Conservation (phyloP, 768 basidiomycete genomes). For the Coprinellus aureogranulatus region DNA sequence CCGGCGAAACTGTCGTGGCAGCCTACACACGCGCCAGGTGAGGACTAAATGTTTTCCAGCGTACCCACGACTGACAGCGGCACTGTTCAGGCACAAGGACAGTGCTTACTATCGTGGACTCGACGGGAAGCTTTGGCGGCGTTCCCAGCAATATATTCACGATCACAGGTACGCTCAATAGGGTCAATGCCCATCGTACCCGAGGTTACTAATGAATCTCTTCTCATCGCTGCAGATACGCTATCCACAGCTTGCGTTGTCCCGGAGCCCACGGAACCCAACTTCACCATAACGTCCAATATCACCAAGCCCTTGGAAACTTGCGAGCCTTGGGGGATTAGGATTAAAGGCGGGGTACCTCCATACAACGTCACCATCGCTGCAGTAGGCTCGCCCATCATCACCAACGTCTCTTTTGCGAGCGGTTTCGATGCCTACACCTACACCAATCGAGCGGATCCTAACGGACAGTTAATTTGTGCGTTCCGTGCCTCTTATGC, state of each 20-base stretch:
- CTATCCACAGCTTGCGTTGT: constrained; percentile 31
- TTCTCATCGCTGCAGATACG: constrained; percentile 22
- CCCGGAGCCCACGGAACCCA: constrained; percentile 14
- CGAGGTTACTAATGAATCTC: not conserved
- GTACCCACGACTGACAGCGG: not conserved
- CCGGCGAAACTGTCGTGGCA: constrained; percentile 34
- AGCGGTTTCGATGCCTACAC: constrained; percentile 37
- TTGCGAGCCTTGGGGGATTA: constrained; percentile 47
- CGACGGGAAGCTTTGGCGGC: constrained; percentile 41
- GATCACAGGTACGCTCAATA: constrained; percentile 28
- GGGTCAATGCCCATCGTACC: not conserved
- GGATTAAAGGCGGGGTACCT: constrained; percentile 40
- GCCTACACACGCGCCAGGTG: constrained; percentile 39
- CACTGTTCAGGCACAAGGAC: constrained; percentile 36
- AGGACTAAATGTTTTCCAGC: constrained; percentile 10
- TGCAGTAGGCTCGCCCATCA: constrained; percentile 32
- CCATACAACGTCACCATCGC: constrained; percentile 46
- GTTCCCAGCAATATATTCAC: constrained; percentile 32
- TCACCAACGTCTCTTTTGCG: constrained; percentile 42
- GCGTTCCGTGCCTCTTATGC: constrained; percentile 9
- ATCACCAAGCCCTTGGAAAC: constrained; percentile 36
- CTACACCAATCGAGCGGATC: constrained; percentile 41
- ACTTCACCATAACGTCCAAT: constrained; percentile 37
- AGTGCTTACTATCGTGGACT: constrained; percentile 44
- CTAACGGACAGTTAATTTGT: constrained; percentile 40